phyloP scores from a whole-genome alignment of 441 rosid genomes.

The Arabidopsis hybrid region DNA sequence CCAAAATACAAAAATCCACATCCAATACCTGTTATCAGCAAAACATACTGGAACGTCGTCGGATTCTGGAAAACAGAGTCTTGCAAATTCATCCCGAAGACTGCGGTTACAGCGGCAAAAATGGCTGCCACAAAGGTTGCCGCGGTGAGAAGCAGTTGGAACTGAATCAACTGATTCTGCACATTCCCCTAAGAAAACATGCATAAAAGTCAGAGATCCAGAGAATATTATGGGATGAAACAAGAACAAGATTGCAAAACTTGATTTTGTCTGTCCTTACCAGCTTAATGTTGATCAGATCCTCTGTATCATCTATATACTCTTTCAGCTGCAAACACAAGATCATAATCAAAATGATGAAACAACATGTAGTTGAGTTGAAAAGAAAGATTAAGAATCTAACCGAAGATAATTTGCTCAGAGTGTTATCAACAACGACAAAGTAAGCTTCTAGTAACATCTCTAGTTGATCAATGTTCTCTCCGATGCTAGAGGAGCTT shows the following conservation, averaged over 20 bases:
- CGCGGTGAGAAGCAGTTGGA: slow-evolving; percentile 91
- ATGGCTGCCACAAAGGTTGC: slow-evolving; percentile 91
- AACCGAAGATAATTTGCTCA: slow-evolving; percentile 89
- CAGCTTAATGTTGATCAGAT: slow-evolving; percentile 94
- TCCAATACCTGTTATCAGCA: slow-evolving; percentile 64
- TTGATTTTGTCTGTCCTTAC: slow-evolving; percentile 49
- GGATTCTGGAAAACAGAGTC: slow-evolving; percentile 73
- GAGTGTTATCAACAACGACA: slow-evolving; percentile 74
- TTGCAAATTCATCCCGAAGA: slow-evolving; percentile 89
- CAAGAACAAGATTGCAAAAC: slow-evolving; percentile 9
- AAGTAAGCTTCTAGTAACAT: slow-evolving; percentile 98
- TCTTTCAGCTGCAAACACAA: slow-evolving; percentile 80
- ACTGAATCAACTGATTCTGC: slow-evolving; percentile 94
- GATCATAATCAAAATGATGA: slow-evolving; percentile 25
- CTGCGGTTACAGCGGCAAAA: slow-evolving; percentile 83
- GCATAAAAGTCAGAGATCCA: slow-evolving; percentile 15
- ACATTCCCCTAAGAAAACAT: slow-evolving; percentile 72
- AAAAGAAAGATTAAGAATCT: slow-evolving; percentile 39
- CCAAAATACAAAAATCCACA: slow-evolving; percentile 62
- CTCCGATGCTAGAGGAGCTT: slow-evolving; percentile 66
- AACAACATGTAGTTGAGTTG: slow-evolving; percentile 17
- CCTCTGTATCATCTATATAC: slow-evolving; percentile 98
- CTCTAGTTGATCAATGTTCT: slow-evolving; percentile 91
- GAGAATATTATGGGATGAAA: background rate
- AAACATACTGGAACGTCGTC: slow-evolving; percentile 73